Base-by-base conservation (phyloP, 2,329 filamentous ascomycete species). In the Pseudocercospora pini-densiflorae region DNA sequence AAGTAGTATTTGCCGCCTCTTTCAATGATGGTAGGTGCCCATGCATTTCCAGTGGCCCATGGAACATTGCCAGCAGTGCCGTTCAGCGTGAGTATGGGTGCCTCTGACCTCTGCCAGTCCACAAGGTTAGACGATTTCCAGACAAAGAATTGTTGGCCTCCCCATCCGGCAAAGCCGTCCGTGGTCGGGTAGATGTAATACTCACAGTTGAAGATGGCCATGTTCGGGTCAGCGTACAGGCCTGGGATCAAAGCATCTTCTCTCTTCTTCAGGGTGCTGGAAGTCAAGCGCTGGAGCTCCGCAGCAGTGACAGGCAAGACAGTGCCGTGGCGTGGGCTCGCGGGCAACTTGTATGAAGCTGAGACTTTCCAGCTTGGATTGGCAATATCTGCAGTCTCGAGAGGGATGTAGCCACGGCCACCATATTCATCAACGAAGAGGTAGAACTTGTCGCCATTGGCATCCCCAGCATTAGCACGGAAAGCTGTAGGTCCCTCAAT, bases 401-500 rank as follows among this genome's bases (percentile, higher is more conserved):
- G 78, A 0, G 85, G 85, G 10, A 87, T 82, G 69, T 87, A 87
- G 0, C 84, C 84, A 3, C 84, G 79, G 3, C 79, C 81, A 1
- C 73, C 77, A 62, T 85, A 87, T 68, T 87, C 85, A 54, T 87
- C 85, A 0, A 86, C 83, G 54, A 87, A 86, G 0, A 87, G 81
- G 68, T 86, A 87, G 69, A 80, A 87, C 72, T 85, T 86, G 16
- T 85, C 78, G 8, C 85, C 85, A 61, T 85, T 78, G 3, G 80
- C 78, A 66, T 87, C 85, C 0, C 75, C 76, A 0, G 81, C 73
- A 66, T 87, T 87, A 0, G 83, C 76, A 67, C 82, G 83, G 78
- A 87, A 87, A 0, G 81, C 75, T 0, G 84, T 85, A 0, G 85
- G 85, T 0, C 85, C 85, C 64, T 87, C 85, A 0, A 86, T 83